Evolutionary conservation across 352 stramenopile genomes (phyloP).

Genomic region (Globisporangium heterothallicum): DNA sequence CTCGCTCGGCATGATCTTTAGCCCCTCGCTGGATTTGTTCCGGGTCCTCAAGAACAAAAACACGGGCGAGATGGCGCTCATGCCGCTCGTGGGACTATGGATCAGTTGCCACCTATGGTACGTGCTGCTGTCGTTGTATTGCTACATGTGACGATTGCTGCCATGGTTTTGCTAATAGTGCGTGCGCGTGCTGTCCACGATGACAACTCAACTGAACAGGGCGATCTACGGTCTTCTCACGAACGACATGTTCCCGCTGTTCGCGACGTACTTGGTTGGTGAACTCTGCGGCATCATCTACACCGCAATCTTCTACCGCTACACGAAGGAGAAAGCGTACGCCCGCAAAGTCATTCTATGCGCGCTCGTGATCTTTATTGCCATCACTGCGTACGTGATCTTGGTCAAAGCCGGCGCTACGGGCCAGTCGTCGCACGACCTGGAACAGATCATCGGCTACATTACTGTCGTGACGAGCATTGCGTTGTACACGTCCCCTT

Average conservation of each 20-base stretch:
- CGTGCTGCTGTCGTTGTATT: background rate
- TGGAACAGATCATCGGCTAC: constrained; percentile 19
- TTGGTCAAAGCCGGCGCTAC: constrained; percentile 4
- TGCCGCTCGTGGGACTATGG: constrained; percentile 9
- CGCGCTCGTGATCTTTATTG: background rate
- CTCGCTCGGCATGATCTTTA: constrained; percentile 27
- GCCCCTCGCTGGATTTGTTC: constrained; percentile 16
- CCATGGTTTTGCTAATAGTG: too few species aligned
- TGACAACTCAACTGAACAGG: background rate
- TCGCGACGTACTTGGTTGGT: constrained; percentile 28
- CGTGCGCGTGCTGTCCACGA: too few species aligned
- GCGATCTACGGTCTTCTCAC: constrained; percentile 10
- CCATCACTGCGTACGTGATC: constrained; percentile 5
- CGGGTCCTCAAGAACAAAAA: background rate
- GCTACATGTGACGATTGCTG: background rate
- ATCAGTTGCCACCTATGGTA: constrained; percentile 19
- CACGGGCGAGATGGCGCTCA: constrained; percentile 14
- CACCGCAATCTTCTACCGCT: constrained; percentile 20
- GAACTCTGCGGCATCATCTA: constrained; percentile 20
- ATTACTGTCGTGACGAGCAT: constrained; percentile 12
- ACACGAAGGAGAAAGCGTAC: constrained; percentile 10
- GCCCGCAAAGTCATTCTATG: constrained; percentile 1
- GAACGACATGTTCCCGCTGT: constrained; percentile 23
- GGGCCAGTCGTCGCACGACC: constrained; percentile 1
- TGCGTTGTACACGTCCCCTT: constrained; percentile 27